Evolutionary conservation across 345 rosid genomes (phyloP), one percentile per base, ranked within the genome.

Genomic region (Dovyalis caffra): DNA sequence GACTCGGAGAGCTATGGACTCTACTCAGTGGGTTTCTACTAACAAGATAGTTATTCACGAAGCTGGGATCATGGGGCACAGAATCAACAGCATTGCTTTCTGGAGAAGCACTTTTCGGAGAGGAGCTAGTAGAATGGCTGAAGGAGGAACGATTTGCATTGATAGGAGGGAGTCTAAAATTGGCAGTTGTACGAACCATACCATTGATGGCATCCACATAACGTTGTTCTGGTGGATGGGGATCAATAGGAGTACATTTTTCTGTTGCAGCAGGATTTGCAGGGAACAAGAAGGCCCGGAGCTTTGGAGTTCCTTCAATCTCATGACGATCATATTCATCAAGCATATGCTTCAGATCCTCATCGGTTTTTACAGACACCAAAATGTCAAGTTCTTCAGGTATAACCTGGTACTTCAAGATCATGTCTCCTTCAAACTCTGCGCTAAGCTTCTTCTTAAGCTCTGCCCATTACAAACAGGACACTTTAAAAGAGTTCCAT

Each of bases 141-240:
- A 89, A 87, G 23, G 71, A 47, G 0, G 90, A 70, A 18, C 79
- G 84, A 4, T 64, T 83, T 28, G 76, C 75, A 51, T 74, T 78
- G 81, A 83, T 70, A 0, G 86, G 88, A 51, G 78, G 69, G 40
- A 78, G 86, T 65, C 77, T 75, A 20, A 74, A 64, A 32, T 8
- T 70, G 45, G 78, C 25, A 1, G 77, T 18, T 20, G 78, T 33
- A 35, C 85, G 88, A 62, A 77, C 26, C 23, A 85, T 70, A 14
- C 95, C 93, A 29, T 95, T 95, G 79, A 95, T 78, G 8, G 99
- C 97, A 45, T 92, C 98, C 5, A 95, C 83, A 80, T 90, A 95
- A 6, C 92, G 91, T 64, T 89, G 96, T 74, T 92, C 97, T 8
- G 83, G 37, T 0, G 83, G 80, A 31, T 72, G 83, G 2, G 83